phyloP scores from a whole-genome alignment of 345 rosid genomes.

The Crucihimalaya himalaica region DNA sequence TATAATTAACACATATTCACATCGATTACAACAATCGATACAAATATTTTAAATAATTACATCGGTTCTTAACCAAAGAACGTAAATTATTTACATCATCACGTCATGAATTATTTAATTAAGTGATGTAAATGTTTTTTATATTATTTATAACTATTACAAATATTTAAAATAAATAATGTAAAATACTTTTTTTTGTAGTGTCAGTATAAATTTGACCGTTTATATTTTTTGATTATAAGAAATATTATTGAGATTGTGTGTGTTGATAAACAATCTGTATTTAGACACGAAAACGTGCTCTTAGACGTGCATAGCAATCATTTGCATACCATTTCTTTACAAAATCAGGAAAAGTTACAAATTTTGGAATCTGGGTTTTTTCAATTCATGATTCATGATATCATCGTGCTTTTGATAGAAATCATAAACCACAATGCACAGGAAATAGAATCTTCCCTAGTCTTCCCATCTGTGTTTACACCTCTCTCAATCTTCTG shows the following conservation, averaged over 20 bases:
- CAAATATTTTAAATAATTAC: too few species aligned
- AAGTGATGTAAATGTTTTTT: too few species aligned
- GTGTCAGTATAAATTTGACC: neutral
- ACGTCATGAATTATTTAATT: too few species aligned
- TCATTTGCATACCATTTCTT: slow-evolving; percentile 16
- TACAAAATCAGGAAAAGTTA: neutral
- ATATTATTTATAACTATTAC: too few species aligned
- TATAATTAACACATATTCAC: too few species aligned
- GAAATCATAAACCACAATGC: slow-evolving; percentile 19
- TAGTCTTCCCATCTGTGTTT: neutral
- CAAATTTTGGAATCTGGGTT: slow-evolving; percentile 21
- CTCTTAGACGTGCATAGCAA: slow-evolving; percentile 38
- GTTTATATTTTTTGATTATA: neutral
- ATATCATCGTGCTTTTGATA: slow-evolving; percentile 10
- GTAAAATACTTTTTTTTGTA: too few species aligned
- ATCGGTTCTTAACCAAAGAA: too few species aligned
- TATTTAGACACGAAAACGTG: slow-evolving; percentile 32
- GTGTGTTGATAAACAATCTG: slow-evolving; percentile 16
- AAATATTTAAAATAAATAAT: too few species aligned
- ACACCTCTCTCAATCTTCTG: neutral
- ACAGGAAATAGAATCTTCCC: slow-evolving; percentile 7
- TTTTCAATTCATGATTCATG: neutral
- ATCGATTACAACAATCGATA: too few species aligned
- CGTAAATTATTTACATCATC: too few species aligned
- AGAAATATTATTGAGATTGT: neutral